Percentiles rank a stretch among this genome's conserved stretches.
These are phyloP conservation scores for Vitis rupestris DNA, from an alignment of 164 flowering plant species.

Conservation along the genomic window DNA sequence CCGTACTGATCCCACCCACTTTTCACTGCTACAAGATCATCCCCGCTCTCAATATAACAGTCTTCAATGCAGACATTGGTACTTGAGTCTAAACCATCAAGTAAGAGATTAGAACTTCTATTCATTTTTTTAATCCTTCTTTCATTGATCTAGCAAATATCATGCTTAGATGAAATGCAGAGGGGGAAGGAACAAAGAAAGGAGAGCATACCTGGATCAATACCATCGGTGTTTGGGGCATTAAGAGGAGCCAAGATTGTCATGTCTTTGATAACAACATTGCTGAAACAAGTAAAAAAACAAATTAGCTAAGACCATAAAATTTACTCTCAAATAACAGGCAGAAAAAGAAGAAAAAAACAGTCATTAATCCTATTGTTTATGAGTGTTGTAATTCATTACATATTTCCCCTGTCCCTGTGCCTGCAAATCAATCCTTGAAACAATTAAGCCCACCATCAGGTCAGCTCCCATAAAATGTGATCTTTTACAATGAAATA, in stretches of 20 bases:
- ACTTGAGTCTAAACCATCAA: slow-evolving; percentile 66
- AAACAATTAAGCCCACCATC: too few species aligned
- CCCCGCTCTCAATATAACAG: slow-evolving; percentile 99
- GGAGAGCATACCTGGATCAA: slow-evolving; percentile 73
- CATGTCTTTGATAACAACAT: slow-evolving; percentile 82
- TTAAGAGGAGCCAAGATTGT: slow-evolving; percentile 91
- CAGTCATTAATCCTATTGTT: too few species aligned
- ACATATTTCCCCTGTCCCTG: too few species aligned
- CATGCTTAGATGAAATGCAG: background rate
- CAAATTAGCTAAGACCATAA: too few species aligned
- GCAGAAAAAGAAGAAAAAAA: too few species aligned
- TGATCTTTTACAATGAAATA: too few species aligned
- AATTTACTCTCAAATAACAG: too few species aligned
- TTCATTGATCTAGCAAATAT: background rate
- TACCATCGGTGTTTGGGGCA: slow-evolving; percentile 98
- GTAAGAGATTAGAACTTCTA: background rate
- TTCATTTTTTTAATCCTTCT: background rate
- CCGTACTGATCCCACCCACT: slow-evolving; percentile 99
- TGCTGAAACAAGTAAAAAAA: slow-evolving; percentile 41
- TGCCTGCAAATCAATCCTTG: too few species aligned
- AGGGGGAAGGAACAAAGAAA: background rate
- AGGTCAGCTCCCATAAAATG: too few species aligned
- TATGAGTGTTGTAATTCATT: background rate
- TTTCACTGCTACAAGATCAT: slow-evolving; percentile 94
- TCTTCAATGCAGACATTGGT: slow-evolving; percentile 84